Evolutionary conservation across 148 eudicot species (phyloP), one percentile per base, ranked within the genome.

Genomic region (Rhododendron kiyosumense): DNA sequence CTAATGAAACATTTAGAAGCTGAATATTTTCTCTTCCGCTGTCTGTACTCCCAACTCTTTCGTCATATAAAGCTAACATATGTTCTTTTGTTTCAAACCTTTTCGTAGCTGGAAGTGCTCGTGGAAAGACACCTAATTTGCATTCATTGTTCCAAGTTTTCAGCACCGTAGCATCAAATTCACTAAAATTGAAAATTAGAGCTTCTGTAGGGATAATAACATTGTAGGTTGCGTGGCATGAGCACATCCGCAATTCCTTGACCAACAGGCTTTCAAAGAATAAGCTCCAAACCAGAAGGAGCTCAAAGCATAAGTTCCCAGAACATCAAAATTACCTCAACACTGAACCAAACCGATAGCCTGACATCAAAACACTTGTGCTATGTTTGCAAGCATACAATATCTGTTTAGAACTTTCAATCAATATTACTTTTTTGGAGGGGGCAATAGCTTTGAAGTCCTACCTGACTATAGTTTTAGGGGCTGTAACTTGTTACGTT

Each of bases 161-260:
- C 59, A 5, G 69, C n/a, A 8, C 67, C 20, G 3, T 30, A 30
- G 38, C 65, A 80, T 79, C 82, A 36, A 49, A 48, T n/a, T 49
- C 36, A 26, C 36, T 34, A 52, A 8, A 51, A 30, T 30, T 4
- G 54, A 32, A n/a, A 51, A 7, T 32, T 80, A 80, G 82, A 49
- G 38, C n/a, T 51, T 51, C 41, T 80, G 2, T 80, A 30, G 41
- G 36, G 63, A 20, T 52, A 49, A 51, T 41, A 7, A 30, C 7
- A 30, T 18, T 38, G 34, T 80, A 51, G n/a, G 52, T 49, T 15
- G 22, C 28, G 14, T 13, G 18, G 36, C 82, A 80, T 51, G 43
- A 83, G n/a, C 79, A 83, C 65, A 71, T 65, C 78, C n/a, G n/a
- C 20, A 28, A 46, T 28, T 67, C 28, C 85, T 43, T 61, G 22